Evolutionary conservation across 2,329 filamentous ascomycete species (phyloP).

Genomic region (Calonectria pauciramosa): DNA sequence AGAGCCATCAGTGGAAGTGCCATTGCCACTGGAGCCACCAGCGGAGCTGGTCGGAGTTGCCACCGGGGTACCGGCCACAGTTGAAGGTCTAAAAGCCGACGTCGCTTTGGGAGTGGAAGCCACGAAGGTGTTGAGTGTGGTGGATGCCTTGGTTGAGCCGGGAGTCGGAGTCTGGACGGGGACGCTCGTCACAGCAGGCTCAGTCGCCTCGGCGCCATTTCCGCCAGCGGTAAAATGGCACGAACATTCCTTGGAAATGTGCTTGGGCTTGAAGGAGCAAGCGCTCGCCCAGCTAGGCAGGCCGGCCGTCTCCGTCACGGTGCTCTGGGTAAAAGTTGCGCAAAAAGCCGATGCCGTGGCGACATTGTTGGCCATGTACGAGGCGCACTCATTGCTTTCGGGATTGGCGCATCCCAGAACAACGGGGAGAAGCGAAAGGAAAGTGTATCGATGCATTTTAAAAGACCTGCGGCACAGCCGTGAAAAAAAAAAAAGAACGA

Average conservation of each 20-base stretch:
- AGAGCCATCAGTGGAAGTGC: constrained; percentile 18
- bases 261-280: constrained; percentile 46
- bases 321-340: constrained; percentile 32
- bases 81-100: constrained; percentile 8
- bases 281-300: constrained; percentile 48
- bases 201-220: constrained; percentile 21
- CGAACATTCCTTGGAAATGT: constrained; percentile 49
- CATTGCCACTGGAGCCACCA: constrained; percentile 6
- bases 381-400: constrained; percentile 39
- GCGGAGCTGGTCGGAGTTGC: constrained; percentile 6
- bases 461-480: constrained; percentile 34
- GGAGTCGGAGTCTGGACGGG: constrained; percentile 23
- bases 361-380: constrained; percentile 32
- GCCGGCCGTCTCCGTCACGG: constrained; percentile 44
- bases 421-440: constrained; percentile 40
- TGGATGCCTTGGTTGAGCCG: constrained; percentile 16
- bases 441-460: constrained; percentile 39
- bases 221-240: constrained; percentile 45
- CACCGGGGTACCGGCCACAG: background rate
- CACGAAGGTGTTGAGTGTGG: constrained; percentile 35
- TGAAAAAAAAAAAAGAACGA: constrained; percentile 18
- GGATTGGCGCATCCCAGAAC: constrained; percentile 41
- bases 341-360: constrained; percentile 34
- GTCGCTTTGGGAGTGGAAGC: constrained; percentile 16
- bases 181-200: constrained; percentile 17